These are phyloP conservation scores for Coemansia sp. DNA, from an alignment of 192 early-diverging fungal genomes.

Conservation along the genomic window DNA sequence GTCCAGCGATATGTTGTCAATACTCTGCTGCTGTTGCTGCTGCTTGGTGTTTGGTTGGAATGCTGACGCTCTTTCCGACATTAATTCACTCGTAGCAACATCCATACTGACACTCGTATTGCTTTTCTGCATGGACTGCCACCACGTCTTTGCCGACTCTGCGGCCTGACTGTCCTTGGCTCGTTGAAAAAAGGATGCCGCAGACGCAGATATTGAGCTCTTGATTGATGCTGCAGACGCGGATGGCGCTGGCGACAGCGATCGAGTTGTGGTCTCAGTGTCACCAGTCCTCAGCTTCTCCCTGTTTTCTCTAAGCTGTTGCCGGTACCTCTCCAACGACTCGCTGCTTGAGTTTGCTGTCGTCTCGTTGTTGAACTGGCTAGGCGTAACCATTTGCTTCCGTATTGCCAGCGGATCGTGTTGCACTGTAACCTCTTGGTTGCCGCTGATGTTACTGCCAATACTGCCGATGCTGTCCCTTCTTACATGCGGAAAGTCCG, in stretches of 20 bases:
- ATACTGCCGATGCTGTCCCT: neutral
- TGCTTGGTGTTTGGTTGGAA: neutral
- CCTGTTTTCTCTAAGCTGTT: neutral
- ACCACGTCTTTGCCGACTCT: slow-evolving; percentile 51
- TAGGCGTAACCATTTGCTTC: slow-evolving; percentile 23
- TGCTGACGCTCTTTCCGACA: neutral
- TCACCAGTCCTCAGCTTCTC: neutral
- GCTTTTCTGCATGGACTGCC: slow-evolving; percentile 43
- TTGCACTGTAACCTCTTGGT: neutral
- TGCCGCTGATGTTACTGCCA: neutral
- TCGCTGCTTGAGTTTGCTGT: slow-evolving; percentile 23
- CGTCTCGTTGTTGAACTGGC: slow-evolving; percentile 14
- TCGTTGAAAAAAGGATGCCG: slow-evolving; percentile 39
- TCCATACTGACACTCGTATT: neutral
- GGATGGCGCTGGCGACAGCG: slow-evolving; percentile 14
- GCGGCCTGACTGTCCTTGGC: slow-evolving; percentile 52
- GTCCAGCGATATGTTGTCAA: neutral
- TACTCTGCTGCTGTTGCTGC: neutral
- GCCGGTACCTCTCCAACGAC: slow-evolving; percentile 6
- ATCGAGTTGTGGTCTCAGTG: neutral
- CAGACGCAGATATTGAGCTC: slow-evolving; percentile 30
- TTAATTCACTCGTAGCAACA: too few relatives aligned
- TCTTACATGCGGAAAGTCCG: slow-evolving; percentile 1
- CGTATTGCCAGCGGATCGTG: neutral
- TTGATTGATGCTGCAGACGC: slow-evolving; percentile 13